Evolutionary conservation across 768 basidiomycete species (phyloP), one percentile per base, ranked within the genome.

Genomic region (Collybiopsis luxurians): DNA sequence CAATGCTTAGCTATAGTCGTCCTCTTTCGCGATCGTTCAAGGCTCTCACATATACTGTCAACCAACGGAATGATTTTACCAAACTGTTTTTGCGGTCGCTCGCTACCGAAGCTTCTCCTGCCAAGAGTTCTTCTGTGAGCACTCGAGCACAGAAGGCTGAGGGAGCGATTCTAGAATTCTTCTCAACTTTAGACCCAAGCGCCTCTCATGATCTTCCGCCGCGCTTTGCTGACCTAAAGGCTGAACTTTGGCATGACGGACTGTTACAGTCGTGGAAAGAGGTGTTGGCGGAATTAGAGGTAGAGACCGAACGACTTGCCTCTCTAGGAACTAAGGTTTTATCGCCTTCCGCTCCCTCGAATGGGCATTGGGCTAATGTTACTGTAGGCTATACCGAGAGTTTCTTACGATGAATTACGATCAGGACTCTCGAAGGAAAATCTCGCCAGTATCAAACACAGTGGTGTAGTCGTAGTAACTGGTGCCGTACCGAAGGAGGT

Each of bases 181-280:
- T 53, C 38, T 53, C 51, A 13, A 27, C 51, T 27, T 31, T 53
- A 24, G 40, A 53, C 17, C 51, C 51, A 7, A 40, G 23, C 6
- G 40, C 40, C 17, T 40, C 51, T 27, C 51, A 53, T 40, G 11
- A 24, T 4, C 76, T 89, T 4, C 86, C 86, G 0, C 63, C 71
- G 7, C 78, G 87, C 0, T 90, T 89, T 58, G 61, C 76, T 0
- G 75, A 78, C 5, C 67, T 92, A 24, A 92, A 92, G 72, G 77
- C 76, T 57, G 66, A 69, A 26, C 58, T 90, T 0, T 80, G 79
- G 69, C 68, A 60, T 9, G 80, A 83, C 10, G 61, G 58, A 2
- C 66, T 89, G 10, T 59, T 71, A 6, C 67, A 79, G 59, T 76
- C 77, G 44, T 89, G 87, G 86, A 73, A 71, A 42, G 73, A 80